phyloP scores from a whole-genome alignment of 2,329 filamentous ascomycete genomes.

The Diaporthe destruens region DNA sequence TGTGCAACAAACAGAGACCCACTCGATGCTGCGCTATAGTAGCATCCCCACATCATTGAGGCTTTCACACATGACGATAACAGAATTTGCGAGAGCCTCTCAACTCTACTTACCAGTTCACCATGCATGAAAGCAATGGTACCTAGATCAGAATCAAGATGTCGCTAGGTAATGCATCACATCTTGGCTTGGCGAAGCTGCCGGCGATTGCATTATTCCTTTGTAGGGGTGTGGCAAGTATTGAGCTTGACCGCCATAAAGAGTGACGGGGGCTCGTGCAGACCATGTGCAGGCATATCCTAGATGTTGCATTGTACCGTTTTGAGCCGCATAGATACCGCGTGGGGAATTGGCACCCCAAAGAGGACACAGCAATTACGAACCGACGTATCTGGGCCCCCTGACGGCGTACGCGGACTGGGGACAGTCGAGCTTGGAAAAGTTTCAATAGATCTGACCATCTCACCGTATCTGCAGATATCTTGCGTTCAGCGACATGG shows the following conservation, averaged over 20 bases:
- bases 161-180: neutral
- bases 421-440: conserved; percentile 9
- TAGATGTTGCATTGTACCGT: conserved; percentile 10
- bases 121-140: neutral
- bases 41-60: conserved; percentile 3
- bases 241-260: neutral
- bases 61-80: neutral
- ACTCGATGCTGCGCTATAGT: conserved; percentile 28
- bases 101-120: neutral
- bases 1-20: conserved; percentile 2
- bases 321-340: conserved; percentile 32
- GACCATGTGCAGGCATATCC: conserved; percentile 11
- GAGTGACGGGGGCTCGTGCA: conserved; percentile 19
- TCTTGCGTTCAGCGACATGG: neutral
- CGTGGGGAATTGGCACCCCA: conserved; percentile 23
- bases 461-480: conserved; percentile 12
- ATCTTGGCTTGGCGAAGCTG: neutral
- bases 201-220: neutral
- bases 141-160: neutral
- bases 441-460: conserved; percentile 16
- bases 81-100: neutral
- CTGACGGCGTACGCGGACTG: conserved; percentile 13
- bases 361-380: conserved; percentile 15
- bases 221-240: neutral
- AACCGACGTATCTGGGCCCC: conserved; percentile 11